These are phyloP conservation scores for Aspergillus brunneoviolaceus DNA, from an alignment of 2,329 filamentous ascomycete genomes.

Conservation along the genomic window DNA sequence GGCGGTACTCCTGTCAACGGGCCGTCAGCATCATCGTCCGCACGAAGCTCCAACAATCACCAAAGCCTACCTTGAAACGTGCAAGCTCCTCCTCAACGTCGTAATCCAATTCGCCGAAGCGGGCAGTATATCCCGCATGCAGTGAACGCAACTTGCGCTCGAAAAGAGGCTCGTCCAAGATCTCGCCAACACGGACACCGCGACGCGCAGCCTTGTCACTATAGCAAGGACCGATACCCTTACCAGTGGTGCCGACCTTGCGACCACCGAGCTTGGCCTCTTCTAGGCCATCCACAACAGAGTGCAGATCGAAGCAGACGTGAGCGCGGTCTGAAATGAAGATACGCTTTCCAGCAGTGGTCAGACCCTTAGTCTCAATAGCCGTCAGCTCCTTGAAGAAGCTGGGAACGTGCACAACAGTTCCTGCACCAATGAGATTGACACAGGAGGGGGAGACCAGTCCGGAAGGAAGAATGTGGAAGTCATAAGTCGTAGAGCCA, in stretches of 20 bases:
- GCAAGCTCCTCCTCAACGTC: constrained; percentile 60
- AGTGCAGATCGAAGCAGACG: constrained; percentile 47
- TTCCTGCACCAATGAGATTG: constrained; percentile 50
- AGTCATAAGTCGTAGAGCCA: constrained; percentile 48
- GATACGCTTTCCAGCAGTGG: constrained; percentile 42
- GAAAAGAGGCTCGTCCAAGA: constrained; percentile 57
- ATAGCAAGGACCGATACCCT: constrained; percentile 59
- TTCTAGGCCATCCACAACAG: constrained; percentile 47
- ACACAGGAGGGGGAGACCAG: constrained; percentile 46
- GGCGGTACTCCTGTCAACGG: constrained; percentile 37
- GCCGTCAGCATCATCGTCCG: constrained; percentile 3
- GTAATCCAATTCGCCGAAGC: constrained; percentile 61
- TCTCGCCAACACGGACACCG: constrained; percentile 59
- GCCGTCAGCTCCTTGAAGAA: constrained; percentile 50
- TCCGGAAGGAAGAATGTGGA: constrained; percentile 50
- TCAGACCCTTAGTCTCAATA: constrained; percentile 46
- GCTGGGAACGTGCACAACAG: constrained; percentile 48
- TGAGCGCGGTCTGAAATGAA: constrained; percentile 50
- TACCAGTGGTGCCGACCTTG: constrained; percentile 51
- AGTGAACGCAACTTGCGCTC: constrained; percentile 56
- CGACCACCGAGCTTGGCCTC: constrained; percentile 46
- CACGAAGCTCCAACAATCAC: not conserved
- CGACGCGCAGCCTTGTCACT: constrained; percentile 61
- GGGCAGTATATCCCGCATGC: constrained; percentile 54
- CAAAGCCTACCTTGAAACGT: constrained; percentile 51